Conservation (phyloP, 305 asterid genomes). For the Striga hermonthica region DNA sequence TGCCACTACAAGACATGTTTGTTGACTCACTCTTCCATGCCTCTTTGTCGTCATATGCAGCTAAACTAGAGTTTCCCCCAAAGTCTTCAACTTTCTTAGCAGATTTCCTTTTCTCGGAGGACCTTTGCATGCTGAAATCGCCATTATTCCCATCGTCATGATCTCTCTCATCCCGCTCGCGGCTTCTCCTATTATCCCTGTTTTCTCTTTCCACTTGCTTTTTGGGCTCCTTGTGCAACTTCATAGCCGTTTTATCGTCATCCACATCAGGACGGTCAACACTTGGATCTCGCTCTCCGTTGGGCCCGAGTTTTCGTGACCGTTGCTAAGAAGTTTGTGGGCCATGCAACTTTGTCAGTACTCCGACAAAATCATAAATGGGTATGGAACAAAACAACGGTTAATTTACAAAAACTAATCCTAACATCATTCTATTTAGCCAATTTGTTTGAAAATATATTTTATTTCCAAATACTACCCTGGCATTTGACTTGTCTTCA, state of each 20-base stretch:
- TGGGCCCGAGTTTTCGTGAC: constrained; percentile 48
- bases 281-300: constrained; percentile 63
- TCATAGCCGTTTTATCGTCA: constrained; percentile 65
- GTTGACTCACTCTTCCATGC: constrained; percentile 77
- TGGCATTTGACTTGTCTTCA: neutral
- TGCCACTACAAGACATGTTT: constrained; percentile 19
- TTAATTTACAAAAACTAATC: neutral
- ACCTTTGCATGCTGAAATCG: constrained; percentile 58
- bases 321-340: constrained; percentile 50
- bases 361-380: constrained; percentile 29
- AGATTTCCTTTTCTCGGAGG: constrained; percentile 68
- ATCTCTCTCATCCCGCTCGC: constrained; percentile 72
- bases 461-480: neutral
- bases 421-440: neutral
- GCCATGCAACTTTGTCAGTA: constrained; percentile 28
- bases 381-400: constrained; percentile 11
- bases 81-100: constrained; percentile 64
- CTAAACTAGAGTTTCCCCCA: constrained; percentile 54
- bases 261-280: constrained; percentile 80
- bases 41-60: constrained; percentile 65
- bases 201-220: constrained; percentile 69
- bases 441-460: neutral
- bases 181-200: constrained; percentile 62
- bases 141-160: constrained; percentile 67
- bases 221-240: constrained; percentile 79